Percentiles rank a stretch among this genome's conserved stretches.
These are phyloP conservation scores for Trichoderma polysporum DNA, from an alignment of 2,329 filamentous ascomycete genomes.

Conservation along the genomic window DNA sequence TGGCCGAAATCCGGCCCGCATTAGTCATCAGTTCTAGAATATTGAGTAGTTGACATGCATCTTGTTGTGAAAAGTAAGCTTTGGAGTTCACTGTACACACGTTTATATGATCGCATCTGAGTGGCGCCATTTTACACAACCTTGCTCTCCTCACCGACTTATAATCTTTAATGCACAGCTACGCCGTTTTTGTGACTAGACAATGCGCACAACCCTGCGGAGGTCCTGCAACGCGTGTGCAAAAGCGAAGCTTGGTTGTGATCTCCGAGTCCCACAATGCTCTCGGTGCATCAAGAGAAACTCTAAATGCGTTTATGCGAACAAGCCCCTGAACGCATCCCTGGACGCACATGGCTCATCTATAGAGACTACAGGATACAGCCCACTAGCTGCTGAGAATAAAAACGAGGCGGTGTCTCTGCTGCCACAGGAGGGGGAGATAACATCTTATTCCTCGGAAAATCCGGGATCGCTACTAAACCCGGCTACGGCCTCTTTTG, in stretches of 20 bases:
- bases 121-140: background rate
- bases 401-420: background rate
- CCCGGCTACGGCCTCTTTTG: slow-evolving; percentile 7
- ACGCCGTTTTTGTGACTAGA: background rate
- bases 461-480: slow-evolving; percentile 12
- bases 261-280: slow-evolving; percentile 15
- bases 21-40: background rate
- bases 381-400: background rate
- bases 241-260: slow-evolving; percentile 14
- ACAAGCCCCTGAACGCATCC: background rate
- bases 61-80: background rate
- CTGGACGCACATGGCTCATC: background rate
- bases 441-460: background rate
- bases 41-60: background rate
- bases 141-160: background rate
- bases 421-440: background rate
- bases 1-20: background rate
- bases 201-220: slow-evolving; percentile 17
- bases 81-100: background rate
- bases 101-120: background rate
- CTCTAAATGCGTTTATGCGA: slow-evolving; percentile 7
- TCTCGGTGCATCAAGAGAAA: slow-evolving; percentile 11
- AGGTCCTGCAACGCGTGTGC: slow-evolving; percentile 15
- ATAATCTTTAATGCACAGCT: background rate
- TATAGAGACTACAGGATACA: background rate